These are phyloP conservation scores for Nannochloropsis gaditana DNA, from an alignment of 108 stramenopile genomes.

Conservation along the genomic window DNA sequence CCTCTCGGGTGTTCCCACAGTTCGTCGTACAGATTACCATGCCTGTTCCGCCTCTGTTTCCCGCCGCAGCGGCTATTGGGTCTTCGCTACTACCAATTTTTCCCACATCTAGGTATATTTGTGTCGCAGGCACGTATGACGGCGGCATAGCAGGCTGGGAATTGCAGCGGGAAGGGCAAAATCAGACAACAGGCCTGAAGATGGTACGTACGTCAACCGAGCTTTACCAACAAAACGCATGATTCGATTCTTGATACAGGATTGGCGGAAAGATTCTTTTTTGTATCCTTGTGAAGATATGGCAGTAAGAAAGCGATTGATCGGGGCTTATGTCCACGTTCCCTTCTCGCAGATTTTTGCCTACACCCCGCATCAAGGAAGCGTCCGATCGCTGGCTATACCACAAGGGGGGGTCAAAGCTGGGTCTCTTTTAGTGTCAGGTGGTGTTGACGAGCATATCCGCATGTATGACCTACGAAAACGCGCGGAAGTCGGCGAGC, in stretches of 20 bases:
- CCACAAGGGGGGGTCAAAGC: constrained; percentile 27
- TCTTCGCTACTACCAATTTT: neutral
- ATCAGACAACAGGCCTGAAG: neutral
- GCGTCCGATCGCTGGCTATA: constrained; percentile 10
- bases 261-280: neutral
- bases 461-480: constrained; percentile 42
- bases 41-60: too few species aligned
- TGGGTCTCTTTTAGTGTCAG: constrained; percentile 41
- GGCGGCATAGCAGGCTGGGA: neutral
- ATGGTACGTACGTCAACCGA: neutral
- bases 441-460: constrained; percentile 43
- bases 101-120: neutral
- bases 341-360: neutral
- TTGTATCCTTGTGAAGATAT: too few species aligned
- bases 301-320: too few species aligned
- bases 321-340: neutral
- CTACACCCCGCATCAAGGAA: neutral
- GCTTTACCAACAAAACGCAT: neutral
- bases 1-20: too few species aligned
- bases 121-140: neutral
- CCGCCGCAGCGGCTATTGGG: neutral
- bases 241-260: neutral
- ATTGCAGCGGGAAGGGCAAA: neutral
- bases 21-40: too few species aligned
- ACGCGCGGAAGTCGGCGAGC: constrained; percentile 40